phyloP scores from a whole-genome alignment of 2,329 filamentous ascomycete genomes.

The Diaporthe citri region DNA sequence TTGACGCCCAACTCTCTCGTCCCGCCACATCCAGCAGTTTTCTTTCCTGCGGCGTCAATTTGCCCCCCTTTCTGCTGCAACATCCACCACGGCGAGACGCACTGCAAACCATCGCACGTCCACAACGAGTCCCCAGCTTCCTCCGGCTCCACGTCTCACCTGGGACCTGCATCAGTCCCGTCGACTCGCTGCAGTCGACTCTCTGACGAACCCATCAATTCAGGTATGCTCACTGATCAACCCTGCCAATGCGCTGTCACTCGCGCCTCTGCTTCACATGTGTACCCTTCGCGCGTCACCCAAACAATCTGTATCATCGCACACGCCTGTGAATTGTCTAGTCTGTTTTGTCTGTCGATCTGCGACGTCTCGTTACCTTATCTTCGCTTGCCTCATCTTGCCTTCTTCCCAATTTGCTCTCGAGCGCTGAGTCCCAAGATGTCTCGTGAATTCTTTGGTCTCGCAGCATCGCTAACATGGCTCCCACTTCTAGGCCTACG shows the following conservation, averaged over 20 bases:
- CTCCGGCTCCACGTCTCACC: slow-evolving; percentile 29
- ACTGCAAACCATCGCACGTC: slow-evolving; percentile 32
- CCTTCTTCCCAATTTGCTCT: slow-evolving; percentile 1
- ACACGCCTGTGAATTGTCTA: background rate
- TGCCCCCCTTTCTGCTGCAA: slow-evolving; percentile 32
- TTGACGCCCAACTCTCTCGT: slow-evolving; percentile 40
- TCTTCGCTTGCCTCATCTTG: slow-evolving; percentile 28
- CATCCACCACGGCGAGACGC: slow-evolving; percentile 34
- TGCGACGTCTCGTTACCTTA: slow-evolving; percentile 15
- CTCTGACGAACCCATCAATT: slow-evolving; percentile 28
- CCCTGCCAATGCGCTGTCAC: slow-evolving; percentile 30
- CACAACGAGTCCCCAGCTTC: slow-evolving; percentile 33
- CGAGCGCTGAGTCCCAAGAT: slow-evolving; percentile 8
- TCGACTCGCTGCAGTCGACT: slow-evolving; percentile 31
- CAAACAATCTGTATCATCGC: slow-evolving; percentile 15
- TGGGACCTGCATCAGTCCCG: slow-evolving; percentile 32
- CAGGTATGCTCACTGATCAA: slow-evolving; percentile 34
- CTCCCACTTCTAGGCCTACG: slow-evolving; percentile 34
- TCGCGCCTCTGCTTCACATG: slow-evolving; percentile 28
- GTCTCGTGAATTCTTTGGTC: slow-evolving; percentile 8
- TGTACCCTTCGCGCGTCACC: slow-evolving; percentile 17
- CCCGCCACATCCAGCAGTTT: slow-evolving; percentile 33
- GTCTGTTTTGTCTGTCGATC: slow-evolving; percentile 25
- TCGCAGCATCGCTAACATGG: slow-evolving; percentile 39
- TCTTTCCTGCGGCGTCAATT: slow-evolving; percentile 33